These are phyloP conservation scores for Fagus sylvatica DNA, from an alignment of 306 rosid genomes.

Conservation along the genomic window DNA sequence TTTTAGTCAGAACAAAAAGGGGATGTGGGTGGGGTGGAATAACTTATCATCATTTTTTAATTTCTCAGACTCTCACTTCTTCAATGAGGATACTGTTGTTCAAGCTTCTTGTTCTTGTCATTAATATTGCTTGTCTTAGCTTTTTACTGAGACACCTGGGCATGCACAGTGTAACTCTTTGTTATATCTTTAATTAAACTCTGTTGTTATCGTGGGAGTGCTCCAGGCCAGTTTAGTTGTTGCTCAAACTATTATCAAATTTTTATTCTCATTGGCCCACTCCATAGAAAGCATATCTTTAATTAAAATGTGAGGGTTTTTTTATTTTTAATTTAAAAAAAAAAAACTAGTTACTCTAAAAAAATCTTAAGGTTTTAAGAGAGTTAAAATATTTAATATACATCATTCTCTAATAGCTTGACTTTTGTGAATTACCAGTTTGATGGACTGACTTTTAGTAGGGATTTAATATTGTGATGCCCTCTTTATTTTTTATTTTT, in stretches of 20 bases:
- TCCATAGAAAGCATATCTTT: not conserved
- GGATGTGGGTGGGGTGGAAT: not conserved
- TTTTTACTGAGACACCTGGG: not conserved
- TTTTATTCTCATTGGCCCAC: not conserved
- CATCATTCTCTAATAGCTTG: not conserved
- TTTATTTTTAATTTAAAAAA: too few species aligned
- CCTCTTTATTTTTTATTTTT: too few species aligned
- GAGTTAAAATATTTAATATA: too few species aligned
- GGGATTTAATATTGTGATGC: conserved; percentile 11
- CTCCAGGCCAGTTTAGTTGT: not conserved
- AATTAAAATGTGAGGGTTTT: too few species aligned
- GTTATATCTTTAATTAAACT: not conserved
- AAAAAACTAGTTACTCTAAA: too few species aligned
- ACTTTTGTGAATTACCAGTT: not conserved
- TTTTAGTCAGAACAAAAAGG: not conserved
- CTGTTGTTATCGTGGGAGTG: not conserved
- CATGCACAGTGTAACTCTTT: not conserved
- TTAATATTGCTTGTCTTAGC: not conserved
- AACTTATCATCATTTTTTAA: not conserved
- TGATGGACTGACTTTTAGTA: not conserved
- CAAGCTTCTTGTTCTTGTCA: not conserved
- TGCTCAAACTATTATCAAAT: not conserved
- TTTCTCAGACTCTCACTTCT: not conserved
- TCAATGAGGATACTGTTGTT: not conserved
- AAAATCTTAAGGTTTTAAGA: too few species aligned